Conservation (phyloP, 2,329 filamentous ascomycete species). For the Elsinoe ampelina region DNA sequence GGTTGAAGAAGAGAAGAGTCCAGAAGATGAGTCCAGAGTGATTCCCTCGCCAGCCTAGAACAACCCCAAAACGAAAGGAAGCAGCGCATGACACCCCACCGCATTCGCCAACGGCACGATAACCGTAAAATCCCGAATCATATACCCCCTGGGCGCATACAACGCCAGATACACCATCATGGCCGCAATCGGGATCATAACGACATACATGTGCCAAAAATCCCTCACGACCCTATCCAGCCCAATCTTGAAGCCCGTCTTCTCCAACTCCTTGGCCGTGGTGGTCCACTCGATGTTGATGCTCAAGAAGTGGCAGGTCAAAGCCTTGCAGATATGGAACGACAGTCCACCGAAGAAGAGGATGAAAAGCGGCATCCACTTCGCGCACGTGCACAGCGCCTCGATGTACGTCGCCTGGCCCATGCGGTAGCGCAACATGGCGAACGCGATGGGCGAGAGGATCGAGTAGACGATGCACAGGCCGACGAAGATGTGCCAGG, state of each 20-base stretch:
- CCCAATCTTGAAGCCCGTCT: slow-evolving; percentile 19
- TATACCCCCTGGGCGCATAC: slow-evolving; percentile 19
- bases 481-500: slow-evolving; percentile 31
- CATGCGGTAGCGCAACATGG: slow-evolving; percentile 15
- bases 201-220: slow-evolving; percentile 21
- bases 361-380: slow-evolving; percentile 12
- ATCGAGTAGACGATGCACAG: slow-evolving; percentile 7
- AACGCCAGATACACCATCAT: slow-evolving; percentile 21
- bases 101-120: slow-evolving; percentile 20
- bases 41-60: slow-evolving; percentile 13
- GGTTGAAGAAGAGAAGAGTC: not conserved
- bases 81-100: slow-evolving; percentile 19
- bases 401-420: slow-evolving; percentile 12
- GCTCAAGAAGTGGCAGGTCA: slow-evolving; percentile 8
- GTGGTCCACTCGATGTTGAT: slow-evolving; percentile 14
- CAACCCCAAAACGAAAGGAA: slow-evolving; percentile 19
- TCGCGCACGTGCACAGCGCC: slow-evolving; percentile 3
- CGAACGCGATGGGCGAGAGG: slow-evolving; percentile 12
- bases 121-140: slow-evolving; percentile 19
- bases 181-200: slow-evolving; percentile 17
- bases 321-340: slow-evolving; percentile 12
- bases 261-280: slow-evolving; percentile 13
- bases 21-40: not conserved
- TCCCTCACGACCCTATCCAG: slow-evolving; percentile 18
- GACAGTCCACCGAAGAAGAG: slow-evolving; percentile 11